Base-by-base conservation (phyloP, 495 filamentous ascomycete genomes). In the Aspergillus panamensis region DNA sequence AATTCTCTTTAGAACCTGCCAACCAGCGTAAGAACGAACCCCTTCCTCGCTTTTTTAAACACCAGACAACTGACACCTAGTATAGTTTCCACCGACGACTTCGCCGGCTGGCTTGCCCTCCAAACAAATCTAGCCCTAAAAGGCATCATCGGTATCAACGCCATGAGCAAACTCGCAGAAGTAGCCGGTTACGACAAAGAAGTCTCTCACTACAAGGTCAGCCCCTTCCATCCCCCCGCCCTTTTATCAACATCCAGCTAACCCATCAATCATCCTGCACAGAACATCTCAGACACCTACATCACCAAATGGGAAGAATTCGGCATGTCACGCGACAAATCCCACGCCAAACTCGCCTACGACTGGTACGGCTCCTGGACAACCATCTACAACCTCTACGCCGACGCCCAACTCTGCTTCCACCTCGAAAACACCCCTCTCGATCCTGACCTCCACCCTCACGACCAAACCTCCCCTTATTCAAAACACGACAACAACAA, bases 351-450 rank as follows among this genome's bases (percentile, higher is more conserved):
- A 68, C 76, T 97, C 35, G 88, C 93, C 0, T 97, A 97, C 69
- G 83, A 92, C 51, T 96, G 93, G 91, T 92, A 90, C 63, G 93
- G 93, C 10, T 92, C 88, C 43, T 97, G 93, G 93, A 96, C 92
- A 45, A 96, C 91, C 1, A 81, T 96, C 17, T 97, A 97, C 73
- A 96, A 96, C 62, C 79, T 96, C 25, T 96, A 88, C 71, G 87
- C 85, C 31, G 91, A 96, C 62, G 82, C 86, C 8, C 79, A 92
- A 16, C 84, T 96, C 52, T 91, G 88, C 69, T 92, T 95, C 73
- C 86, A 91, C 62, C 77, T 93, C 31, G 79, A 81, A 14, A 72
- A 69, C 51, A 74, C 73, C 3, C 47, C 66, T 29, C 48, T 65
- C 39, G 49, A 62, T 9, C 61, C 57, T 35, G n/a, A n/a, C 43